Evolutionary conservation across 2,329 filamentous ascomycete genomes (phyloP).

Genomic region (Aspergillus quadricinctus): DNA sequence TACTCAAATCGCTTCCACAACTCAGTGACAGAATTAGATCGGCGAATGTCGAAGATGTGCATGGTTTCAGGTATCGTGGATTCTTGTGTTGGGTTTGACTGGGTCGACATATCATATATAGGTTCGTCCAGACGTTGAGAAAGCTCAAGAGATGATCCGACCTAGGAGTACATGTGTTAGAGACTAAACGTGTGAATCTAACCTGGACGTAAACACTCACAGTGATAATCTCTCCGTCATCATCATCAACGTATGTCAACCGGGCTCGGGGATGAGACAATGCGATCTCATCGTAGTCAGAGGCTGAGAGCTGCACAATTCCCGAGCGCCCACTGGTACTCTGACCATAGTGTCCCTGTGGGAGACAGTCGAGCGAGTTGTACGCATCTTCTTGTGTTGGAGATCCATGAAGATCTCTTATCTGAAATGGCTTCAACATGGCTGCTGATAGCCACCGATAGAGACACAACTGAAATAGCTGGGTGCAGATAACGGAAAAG

Average conservation of each 20-base stretch:
- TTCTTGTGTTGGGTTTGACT: slow-evolving; percentile 6
- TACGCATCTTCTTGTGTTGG: slow-evolving; percentile 13
- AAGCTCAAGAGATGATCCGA: slow-evolving; percentile 46
- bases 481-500: background rate
- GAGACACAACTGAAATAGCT: slow-evolving; percentile 1
- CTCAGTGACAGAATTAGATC: slow-evolving; percentile 35
- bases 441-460: slow-evolving; percentile 6
- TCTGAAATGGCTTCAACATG: slow-evolving; percentile 41
- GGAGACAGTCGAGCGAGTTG: slow-evolving; percentile 3
- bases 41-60: slow-evolving; percentile 46
- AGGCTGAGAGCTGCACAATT: slow-evolving; percentile 38
- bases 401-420: slow-evolving; percentile 32
- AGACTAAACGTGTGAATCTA: slow-evolving; percentile 10
- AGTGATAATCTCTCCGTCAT: slow-evolving; percentile 44
- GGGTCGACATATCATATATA: slow-evolving; percentile 9
- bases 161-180: slow-evolving; percentile 20
- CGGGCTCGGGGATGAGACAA: slow-evolving; percentile 37
- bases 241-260: slow-evolving; percentile 44
- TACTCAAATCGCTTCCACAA: slow-evolving; percentile 35
- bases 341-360: background rate
- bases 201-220: slow-evolving; percentile 24
- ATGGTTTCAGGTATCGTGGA: slow-evolving; percentile 24
- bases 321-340: slow-evolving; percentile 16
- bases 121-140: slow-evolving; percentile 44
- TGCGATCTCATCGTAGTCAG: slow-evolving; percentile 42